Base-by-base conservation (phyloP, 73 alveolate genomes). In the Blepharisma japonicum region DNA sequence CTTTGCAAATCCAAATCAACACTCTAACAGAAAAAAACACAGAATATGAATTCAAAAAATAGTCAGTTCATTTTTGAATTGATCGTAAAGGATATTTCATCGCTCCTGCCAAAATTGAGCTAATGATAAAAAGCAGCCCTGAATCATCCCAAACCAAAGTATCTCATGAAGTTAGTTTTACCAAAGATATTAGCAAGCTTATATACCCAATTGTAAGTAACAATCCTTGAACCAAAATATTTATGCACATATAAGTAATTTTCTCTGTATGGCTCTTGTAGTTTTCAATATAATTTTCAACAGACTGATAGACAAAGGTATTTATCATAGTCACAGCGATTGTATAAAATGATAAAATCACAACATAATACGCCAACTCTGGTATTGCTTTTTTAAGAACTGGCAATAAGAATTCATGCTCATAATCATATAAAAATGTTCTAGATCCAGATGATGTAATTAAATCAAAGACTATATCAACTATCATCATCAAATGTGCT, bases 111-210 rank as follows among this genome's bases (percentile, higher is more conserved):
- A 61, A 61, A 39, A 61, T 61, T n/a, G 47, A 14, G 47, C 74
- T 61, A 61, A 61, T 61, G 18, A 61, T 39, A 14, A 61, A 61
- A 2, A 61, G 14, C 2, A 61, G 23, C 2, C 74, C 74, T 61
- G 74, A n/a, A 61, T 61, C 74, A 61, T 61, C 74, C 74, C 74
- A 61, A 61, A 61, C 74, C 14, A 61, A 61, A 11, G 38, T 39
- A 14, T 61, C 47, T 39, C 74, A 61, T 9, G 74, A 14, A 11
- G 74, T 25, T 18, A 61, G 47, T 61, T 61, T 61, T 18, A 61
- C 23, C 47, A 61, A 18, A 14, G 74, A 14, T 8, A 61, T 61
- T 14, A 61, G 23, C 38, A 61, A 25, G 23, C 74, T 61, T 8
- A 61, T 8, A 61, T 61, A 61, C 50, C 74, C 74, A 9, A 61